These are phyloP conservation scores for button mushroom (Agaricus bisporus) DNA, from an alignment of 768 basidiomycete genomes.

Conservation along the genomic window DNA sequence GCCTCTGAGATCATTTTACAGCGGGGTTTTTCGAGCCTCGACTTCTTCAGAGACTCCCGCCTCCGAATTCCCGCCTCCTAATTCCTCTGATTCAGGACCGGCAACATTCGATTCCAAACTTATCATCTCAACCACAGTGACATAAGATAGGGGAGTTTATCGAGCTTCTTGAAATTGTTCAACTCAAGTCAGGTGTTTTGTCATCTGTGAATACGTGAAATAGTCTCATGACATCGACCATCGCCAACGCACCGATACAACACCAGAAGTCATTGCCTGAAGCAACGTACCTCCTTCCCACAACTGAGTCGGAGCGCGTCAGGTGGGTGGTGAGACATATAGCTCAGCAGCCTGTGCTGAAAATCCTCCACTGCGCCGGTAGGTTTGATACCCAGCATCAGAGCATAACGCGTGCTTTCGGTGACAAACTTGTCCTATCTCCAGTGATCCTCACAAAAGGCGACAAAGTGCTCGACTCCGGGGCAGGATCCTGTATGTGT, in stretches of 20 bases:
- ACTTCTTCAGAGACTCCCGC: too few species aligned
- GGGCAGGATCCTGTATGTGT: constrained; percentile 9
- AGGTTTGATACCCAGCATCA: constrained; percentile 11
- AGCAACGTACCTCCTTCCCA: neutral
- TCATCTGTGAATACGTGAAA: too few species aligned
- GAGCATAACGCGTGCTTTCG: constrained; percentile 8
- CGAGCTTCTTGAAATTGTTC: too few species aligned
- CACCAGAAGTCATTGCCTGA: constrained; percentile 2
- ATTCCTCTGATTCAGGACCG: too few species aligned
- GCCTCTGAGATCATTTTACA: too few species aligned
- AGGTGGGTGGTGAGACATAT: neutral
- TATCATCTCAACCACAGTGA: too few species aligned
- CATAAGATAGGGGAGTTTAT: too few species aligned
- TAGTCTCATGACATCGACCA: neutral
- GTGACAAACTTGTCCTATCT: constrained; percentile 6
- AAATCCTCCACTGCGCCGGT: neutral
- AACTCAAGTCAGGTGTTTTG: too few species aligned
- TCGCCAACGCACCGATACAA: neutral
- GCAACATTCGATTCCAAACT: too few species aligned
- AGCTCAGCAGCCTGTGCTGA: too few species aligned
- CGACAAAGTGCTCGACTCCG: constrained; percentile 11
- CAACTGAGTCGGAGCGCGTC: neutral
- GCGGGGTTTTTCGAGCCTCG: too few species aligned
- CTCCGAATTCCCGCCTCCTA: too few species aligned
- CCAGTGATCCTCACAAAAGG: constrained; percentile 3